These are phyloP conservation scores for Trametes cinnabarina DNA, from an alignment of 768 basidiomycete species.

Conservation along the genomic window DNA sequence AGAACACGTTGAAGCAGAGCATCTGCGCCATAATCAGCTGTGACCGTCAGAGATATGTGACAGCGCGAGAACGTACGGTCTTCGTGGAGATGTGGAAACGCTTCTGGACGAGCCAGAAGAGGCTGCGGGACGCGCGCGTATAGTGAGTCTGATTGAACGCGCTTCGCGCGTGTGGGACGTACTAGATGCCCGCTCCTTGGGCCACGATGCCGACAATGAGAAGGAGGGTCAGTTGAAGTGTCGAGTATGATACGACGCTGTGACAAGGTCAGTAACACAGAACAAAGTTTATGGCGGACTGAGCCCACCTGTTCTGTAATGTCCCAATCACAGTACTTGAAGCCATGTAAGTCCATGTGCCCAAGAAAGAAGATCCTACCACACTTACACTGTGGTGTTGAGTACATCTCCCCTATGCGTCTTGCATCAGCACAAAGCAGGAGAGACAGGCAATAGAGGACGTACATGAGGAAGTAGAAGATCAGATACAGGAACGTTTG, in stretches of 20 bases:
- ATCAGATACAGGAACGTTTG: constrained; percentile 74
- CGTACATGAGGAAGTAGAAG: constrained; percentile 75
- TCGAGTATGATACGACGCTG: constrained; percentile 71
- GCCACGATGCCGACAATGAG: constrained; percentile 64
- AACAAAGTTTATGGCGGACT: no score
- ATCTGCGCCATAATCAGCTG: constrained; percentile 42
- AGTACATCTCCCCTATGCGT: constrained; percentile 64
- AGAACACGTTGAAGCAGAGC: constrained; percentile 68
- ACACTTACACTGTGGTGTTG: constrained; percentile 64
- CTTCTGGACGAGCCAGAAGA: constrained; percentile 71
- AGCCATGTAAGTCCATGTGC: not conserved
- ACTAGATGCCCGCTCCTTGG: constrained; percentile 72
- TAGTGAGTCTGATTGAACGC: not conserved
- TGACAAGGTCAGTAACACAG: not conserved
- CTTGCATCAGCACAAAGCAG: not conserved
- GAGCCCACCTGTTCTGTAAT: constrained; percentile 60
- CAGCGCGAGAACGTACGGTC: constrained; percentile 36
- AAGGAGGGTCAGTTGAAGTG: constrained; percentile 64
- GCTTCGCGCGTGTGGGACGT: constrained; percentile 21
- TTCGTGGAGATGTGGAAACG: constrained; percentile 63
- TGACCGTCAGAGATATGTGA: not conserved
- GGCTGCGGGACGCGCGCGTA: constrained; percentile 32
- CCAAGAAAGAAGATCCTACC: not conserved
- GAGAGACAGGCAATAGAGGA: not conserved
- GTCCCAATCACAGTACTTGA: constrained; percentile 67